These are phyloP conservation scores for Tolypocladium ovalisporum DNA, from an alignment of 2,329 filamentous ascomycete species.

Conservation along the genomic window DNA sequence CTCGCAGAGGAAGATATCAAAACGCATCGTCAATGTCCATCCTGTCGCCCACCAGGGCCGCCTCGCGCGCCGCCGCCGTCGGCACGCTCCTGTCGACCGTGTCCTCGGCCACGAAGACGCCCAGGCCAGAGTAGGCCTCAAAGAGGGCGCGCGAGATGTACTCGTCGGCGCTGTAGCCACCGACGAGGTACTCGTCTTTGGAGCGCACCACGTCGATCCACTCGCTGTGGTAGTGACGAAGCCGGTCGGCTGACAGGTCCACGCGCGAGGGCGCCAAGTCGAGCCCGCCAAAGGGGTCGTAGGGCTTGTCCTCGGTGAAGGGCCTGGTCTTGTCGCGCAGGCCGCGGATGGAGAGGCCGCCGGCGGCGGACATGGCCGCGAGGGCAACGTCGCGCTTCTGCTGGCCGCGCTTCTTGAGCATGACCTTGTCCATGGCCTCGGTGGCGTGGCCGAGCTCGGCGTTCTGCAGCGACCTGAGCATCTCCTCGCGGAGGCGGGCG, in stretches of 20 bases:
- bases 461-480: conserved; percentile 58
- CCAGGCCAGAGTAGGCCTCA: conserved; percentile 82
- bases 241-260: conserved; percentile 33
- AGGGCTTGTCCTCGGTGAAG: conserved; percentile 53
- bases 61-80: conserved; percentile 23
- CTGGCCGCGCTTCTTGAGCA: conserved; percentile 65
- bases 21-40: conserved; percentile 41
- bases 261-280: conserved; percentile 60
- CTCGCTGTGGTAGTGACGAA: conserved; percentile 61
- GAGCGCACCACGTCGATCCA: conserved; percentile 58
- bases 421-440: conserved; percentile 46
- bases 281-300: conserved; percentile 80
- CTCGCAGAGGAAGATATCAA: conserved; percentile 10
- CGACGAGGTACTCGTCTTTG: conserved; percentile 57
- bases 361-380: conserved; percentile 13
- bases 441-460: conserved; percentile 50
- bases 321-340: conserved; percentile 51
- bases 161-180: conserved; percentile 74
- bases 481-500: conserved; percentile 52
- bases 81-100: conserved; percentile 30
- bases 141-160: conserved; percentile 74
- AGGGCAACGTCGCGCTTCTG: conserved; percentile 21
- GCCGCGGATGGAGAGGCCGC: conserved; percentile 60
- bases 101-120: conserved; percentile 79
- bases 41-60: conserved; percentile 19